Evolutionary conservation across 352 stramenopile genomes (phyloP), one percentile per base, ranked within the genome.

Genomic region (Globisporangium middletonii): DNA sequence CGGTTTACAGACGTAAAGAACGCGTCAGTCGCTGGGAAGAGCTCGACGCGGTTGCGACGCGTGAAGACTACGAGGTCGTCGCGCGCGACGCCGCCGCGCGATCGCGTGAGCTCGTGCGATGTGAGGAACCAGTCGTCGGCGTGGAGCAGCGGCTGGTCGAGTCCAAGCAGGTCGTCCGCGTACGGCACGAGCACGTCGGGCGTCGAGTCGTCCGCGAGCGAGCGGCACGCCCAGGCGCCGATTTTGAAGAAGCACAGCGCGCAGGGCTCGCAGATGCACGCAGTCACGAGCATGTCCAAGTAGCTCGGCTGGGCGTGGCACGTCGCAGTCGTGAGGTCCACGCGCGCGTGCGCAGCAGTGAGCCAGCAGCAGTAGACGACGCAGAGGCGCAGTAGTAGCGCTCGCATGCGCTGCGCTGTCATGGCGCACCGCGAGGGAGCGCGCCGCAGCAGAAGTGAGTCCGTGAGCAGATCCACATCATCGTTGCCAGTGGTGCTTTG

Each of bases 251-350:
- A 62, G 42, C 69, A 77, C 28, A 59, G 50, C 13, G 35, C 26
- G 54, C 69, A 77, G 15, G 69, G 69, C 38, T 55, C 53, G 50
- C 69, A 77, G 47, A 77, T 73, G 51, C 69, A 77, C 30, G 51
- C 49, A 44, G 46, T 53, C 11, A 46, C 45, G 46, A 74, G 23
- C 43, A 74, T 62, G 26, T 59, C 59, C 2, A 65, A 35, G n/a
- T 68, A 41, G 30, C 42, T 57, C 23, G 38, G 9, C 57, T 53
- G 43, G 30, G 26, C 30, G 44, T 63, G 57, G n/a, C 57, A 63
- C 13, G 27, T 28, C n/a, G 47, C 56, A 19, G 37, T 49, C 48
- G 56, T 55, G 27, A 62, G 47, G 56, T 56, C 56, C 26, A 38
- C 30, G n/a, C 8, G 19, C 26, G 48, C 48, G 13, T 23, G 33